Percentiles rank a stretch among this genome's conserved stretches.
phyloP scores from a whole-genome alignment of 2,329 filamentous ascomycete species.

The Aspergillus sojae region DNA sequence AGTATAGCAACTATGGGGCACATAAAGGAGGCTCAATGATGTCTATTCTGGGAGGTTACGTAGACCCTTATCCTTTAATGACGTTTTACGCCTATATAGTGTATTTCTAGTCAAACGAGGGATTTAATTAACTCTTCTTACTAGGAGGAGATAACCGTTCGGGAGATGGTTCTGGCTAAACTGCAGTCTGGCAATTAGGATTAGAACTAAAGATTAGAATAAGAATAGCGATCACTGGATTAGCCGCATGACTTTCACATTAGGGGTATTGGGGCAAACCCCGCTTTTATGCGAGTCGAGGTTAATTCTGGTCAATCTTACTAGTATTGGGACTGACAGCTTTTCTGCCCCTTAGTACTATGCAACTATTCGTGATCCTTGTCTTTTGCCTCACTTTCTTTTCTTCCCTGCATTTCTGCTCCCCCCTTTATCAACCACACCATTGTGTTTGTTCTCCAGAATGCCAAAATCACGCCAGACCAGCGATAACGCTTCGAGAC shows the following conservation, averaged over 20 bases:
- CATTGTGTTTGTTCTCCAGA: neutral
- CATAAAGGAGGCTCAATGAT: neutral
- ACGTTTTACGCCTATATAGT: too few relatives aligned
- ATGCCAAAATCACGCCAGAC: neutral
- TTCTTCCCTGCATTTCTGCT: neutral
- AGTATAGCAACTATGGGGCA: neutral
- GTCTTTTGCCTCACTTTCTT: neutral
- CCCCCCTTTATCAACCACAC: neutral
- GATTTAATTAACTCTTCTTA: neutral
- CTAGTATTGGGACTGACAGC: neutral
- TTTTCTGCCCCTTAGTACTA: neutral
- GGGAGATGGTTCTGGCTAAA: neutral
- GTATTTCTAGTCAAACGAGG: neutral
- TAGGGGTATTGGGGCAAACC: neutral
- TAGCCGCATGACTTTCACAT: neutral
- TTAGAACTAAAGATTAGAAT: neutral
- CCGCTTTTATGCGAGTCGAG: neutral
- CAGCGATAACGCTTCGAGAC: neutral
- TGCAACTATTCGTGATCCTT: neutral
- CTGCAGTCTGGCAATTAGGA: neutral
- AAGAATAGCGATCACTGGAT: neutral
- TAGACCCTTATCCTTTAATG: neutral
- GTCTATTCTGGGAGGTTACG: neutral
- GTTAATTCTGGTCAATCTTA: neutral
- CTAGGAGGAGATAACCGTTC: neutral